These are phyloP conservation scores for Pilobolus umbonatus DNA, from an alignment of 192 early-diverging fungal genomes.

Conservation along the genomic window DNA sequence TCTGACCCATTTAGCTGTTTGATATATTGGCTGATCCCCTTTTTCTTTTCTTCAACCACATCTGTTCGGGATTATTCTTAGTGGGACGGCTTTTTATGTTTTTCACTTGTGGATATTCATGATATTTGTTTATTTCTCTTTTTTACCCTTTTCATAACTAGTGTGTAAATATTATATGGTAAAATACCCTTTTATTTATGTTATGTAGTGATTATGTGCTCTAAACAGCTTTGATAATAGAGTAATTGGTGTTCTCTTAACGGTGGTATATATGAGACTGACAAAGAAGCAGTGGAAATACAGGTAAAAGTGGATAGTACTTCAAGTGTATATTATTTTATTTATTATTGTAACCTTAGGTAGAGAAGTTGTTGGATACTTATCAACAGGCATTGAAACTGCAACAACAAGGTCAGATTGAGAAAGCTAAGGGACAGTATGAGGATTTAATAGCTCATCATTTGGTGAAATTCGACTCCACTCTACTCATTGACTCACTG, in stretches of 20 bases:
- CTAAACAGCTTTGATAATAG: too few relatives aligned
- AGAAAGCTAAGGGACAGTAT: constrained; percentile 32
- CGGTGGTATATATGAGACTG: constrained; percentile 12
- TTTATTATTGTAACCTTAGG: constrained; percentile 20
- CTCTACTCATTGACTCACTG: constrained; percentile 13
- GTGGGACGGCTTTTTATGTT: too few relatives aligned
- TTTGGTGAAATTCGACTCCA: constrained; percentile 35
- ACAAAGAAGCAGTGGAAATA: constrained; percentile 25
- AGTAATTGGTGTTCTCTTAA: constrained; percentile 30
- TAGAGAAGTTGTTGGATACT: constrained; percentile 38
- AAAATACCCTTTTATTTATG: too few relatives aligned
- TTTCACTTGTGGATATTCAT: too few relatives aligned
- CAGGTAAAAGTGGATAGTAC: constrained; percentile 11
- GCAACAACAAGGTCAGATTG: constrained; percentile 34
- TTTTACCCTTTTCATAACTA: too few relatives aligned
- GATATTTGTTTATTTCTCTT: too few relatives aligned
- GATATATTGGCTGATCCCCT: too few relatives aligned
- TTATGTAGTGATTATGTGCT: too few relatives aligned
- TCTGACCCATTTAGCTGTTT: too few relatives aligned
- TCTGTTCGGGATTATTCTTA: too few relatives aligned
- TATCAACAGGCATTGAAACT: constrained; percentile 42
- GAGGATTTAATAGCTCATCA: constrained; percentile 36
- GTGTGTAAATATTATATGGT: too few relatives aligned
- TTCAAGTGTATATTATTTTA: not conserved
- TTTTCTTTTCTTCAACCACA: too few relatives aligned